phyloP scores from a whole-genome alignment of 176 grass and related monocot genomes.

The Carex myosuroides region DNA sequence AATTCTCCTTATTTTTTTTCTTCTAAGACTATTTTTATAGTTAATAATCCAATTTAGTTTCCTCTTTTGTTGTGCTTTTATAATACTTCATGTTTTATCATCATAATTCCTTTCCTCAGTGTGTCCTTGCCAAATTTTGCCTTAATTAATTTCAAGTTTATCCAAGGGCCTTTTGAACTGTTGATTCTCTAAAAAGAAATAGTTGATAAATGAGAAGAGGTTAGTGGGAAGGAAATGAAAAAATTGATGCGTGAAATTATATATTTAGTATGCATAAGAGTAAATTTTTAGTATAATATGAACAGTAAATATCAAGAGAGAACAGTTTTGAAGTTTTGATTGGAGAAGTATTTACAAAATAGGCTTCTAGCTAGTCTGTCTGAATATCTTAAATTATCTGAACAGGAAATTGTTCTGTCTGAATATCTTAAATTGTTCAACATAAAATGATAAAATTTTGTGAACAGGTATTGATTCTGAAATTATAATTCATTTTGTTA shows the following conservation, averaged over 20 bases:
- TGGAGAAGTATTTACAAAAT: background rate
- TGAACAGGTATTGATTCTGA: background rate
- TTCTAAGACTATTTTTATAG: no score
- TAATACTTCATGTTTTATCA: background rate
- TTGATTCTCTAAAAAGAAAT: background rate
- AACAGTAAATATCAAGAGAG: background rate
- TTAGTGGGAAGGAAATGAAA: background rate
- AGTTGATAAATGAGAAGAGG: background rate
- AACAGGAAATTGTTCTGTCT: background rate
- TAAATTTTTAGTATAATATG: background rate
- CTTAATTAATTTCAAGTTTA: background rate
- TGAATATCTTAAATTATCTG: background rate
- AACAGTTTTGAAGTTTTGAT: background rate
- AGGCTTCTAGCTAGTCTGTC: background rate
- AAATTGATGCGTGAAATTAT: background rate
- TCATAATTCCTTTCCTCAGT: background rate
- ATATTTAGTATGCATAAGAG: background rate
- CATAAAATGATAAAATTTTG: conserved; percentile 8
- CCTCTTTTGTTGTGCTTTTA: background rate
- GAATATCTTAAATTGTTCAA: background rate
- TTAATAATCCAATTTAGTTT: background rate
- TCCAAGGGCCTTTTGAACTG: background rate
- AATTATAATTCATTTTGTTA: background rate
- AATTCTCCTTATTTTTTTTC: background rate
- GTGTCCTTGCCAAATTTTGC: background rate